A percentile compares a stretch with the other conserved stretches of the same genome.
These are phyloP conservation scores for Asterochloris sp. DNA, from an alignment of 139 green algal species.

Conservation along the genomic window DNA sequence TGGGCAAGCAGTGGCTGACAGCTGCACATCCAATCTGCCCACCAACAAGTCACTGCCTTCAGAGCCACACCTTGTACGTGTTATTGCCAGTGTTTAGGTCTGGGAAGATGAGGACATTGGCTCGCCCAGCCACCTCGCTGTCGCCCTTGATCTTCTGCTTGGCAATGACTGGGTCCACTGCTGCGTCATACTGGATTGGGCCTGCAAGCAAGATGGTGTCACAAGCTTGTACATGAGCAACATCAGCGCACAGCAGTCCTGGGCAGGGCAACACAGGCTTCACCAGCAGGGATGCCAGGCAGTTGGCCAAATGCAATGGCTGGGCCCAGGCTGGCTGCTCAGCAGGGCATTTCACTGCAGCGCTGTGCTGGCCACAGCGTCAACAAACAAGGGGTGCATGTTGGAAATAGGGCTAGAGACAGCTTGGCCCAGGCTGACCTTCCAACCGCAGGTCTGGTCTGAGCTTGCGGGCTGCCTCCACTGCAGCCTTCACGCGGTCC, in stretches of 20 bases:
- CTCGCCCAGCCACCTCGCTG: slow-evolving; percentile 72
- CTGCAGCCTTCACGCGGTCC: slow-evolving; percentile 75
- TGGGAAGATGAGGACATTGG: slow-evolving; percentile 88
- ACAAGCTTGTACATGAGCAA: neutral
- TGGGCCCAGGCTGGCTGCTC: too few species aligned
- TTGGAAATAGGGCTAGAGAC: neutral
- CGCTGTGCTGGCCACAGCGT: neutral
- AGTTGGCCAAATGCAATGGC: too few species aligned
- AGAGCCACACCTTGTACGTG: slow-evolving; percentile 69
- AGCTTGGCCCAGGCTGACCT: slow-evolving; percentile 22
- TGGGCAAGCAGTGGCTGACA: neutral
- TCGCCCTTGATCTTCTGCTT: slow-evolving; percentile 69
- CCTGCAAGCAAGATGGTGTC: neutral
- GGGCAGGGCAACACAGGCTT: too few species aligned
- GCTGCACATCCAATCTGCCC: neutral
- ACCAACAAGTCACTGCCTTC: neutral
- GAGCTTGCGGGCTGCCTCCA: slow-evolving; percentile 45
- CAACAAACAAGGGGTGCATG: neutral
- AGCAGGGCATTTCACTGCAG: too few species aligned
- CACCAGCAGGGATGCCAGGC: too few species aligned
- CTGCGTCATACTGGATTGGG: slow-evolving; percentile 75
- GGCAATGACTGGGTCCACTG: slow-evolving; percentile 74
- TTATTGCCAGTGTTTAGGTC: slow-evolving; percentile 92
- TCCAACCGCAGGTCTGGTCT: slow-evolving; percentile 73
- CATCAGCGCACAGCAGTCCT: too few species aligned